Conservation (phyloP, 108 stramenopile species). For the Cyclotella cryptica region DNA sequence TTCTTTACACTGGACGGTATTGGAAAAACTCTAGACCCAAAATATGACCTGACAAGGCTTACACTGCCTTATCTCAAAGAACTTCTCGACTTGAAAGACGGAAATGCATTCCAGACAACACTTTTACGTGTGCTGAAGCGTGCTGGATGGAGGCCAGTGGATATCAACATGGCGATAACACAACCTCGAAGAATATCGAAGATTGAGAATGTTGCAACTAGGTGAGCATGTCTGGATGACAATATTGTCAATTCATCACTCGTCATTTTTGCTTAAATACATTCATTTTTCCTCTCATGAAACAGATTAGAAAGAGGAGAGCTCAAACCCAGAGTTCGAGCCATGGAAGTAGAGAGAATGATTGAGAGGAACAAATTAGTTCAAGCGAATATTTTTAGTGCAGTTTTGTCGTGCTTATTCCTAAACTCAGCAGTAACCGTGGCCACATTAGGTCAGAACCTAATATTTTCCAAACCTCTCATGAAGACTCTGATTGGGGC, state of each 20-base stretch:
- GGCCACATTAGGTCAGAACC: constrained; percentile 65
- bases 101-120: constrained; percentile 87
- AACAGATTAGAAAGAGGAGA: constrained; percentile 89
- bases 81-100: constrained; percentile 93
- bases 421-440: constrained; percentile 73
- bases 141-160: constrained; percentile 84
- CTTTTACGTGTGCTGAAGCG: constrained; percentile 84
- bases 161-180: constrained; percentile 84
- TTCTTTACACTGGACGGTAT: constrained; percentile 98
- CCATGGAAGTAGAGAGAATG: constrained; percentile 90
- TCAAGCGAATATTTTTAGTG: constrained; percentile 82
- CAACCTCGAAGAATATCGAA: constrained; percentile 88
- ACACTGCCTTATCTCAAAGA: constrained; percentile 95
- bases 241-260: not conserved
- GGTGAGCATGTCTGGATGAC: constrained; percentile 39
- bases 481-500: constrained; percentile 65
- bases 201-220: constrained; percentile 77
- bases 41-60: constrained; percentile 93
- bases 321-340: constrained; percentile 92
- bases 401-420: constrained; percentile 71
- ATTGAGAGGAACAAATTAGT: constrained; percentile 85
- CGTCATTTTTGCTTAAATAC: too few relatives aligned
- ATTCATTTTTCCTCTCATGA: not conserved
- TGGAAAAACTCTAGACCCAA: constrained; percentile 94
- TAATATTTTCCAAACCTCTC: constrained; percentile 47